Evolutionary conservation across 2,329 filamentous ascomycete genomes (phyloP), one percentile per base, ranked within the genome.

Genomic region (Colletotrichum echinochloae): DNA sequence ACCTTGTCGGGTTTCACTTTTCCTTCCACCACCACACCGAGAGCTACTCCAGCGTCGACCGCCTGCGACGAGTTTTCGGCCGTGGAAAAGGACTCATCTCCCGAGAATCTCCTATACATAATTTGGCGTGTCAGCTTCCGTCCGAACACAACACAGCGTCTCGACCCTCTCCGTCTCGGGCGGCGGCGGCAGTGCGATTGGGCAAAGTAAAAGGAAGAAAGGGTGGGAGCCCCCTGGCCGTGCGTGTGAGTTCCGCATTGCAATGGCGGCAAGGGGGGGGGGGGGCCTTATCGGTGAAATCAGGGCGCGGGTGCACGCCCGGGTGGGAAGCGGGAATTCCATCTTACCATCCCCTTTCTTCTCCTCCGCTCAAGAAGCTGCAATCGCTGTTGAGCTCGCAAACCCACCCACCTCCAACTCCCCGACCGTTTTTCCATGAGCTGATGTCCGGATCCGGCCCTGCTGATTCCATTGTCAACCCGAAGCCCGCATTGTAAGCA

Each of bases 341-440:
- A 68, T 84, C 87, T 79, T 77, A 96, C 94, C 95, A 98, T 78
- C 94, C 94, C 83, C 95, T 87, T 81, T 98, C 95, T 76, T 92
- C 91, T 9, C 95, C 95, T 65, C 88, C 87, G 64, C 86, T 89
- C 74, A 98, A 83, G 81, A 95, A 97, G 70, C 88, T 91, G 77
- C 94, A 97, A 79, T 97, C 94, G 20, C 94, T 94, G 82, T 97
- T 95, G 63, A 88, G 78, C 70, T 89, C 87, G 77, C 94, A 95
- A 49, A 89, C 86, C 95, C 95, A 99, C 35, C 91, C 92, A 46
- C 94, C 94, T 33, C 86, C 84, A 48, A 95, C 87, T 26, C 91
- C 92, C 28, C 82, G 85, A 0, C 87, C 88, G 71, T 80, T 81
- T 73, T 82, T 86, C 91, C 91, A 93, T 72, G 66, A 77, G 74